phyloP scores from a whole-genome alignment of 31 red algal species.

The Asparagopsis taxiformis region DNA sequence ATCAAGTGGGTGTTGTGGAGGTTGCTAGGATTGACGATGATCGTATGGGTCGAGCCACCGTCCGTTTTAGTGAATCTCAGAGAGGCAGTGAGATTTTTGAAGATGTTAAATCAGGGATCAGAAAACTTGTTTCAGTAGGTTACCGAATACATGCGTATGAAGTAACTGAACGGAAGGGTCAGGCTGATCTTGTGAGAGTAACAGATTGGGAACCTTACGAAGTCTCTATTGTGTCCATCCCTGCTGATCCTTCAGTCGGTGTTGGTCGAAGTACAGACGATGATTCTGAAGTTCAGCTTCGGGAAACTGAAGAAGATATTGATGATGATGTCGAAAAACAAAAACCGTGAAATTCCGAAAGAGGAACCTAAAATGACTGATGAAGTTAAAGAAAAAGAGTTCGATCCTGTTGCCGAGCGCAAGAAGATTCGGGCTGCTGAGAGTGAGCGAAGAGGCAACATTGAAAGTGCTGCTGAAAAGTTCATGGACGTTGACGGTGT shows the following conservation, averaged over 20 bases:
- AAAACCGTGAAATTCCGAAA: background rate
- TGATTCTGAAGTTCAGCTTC: background rate
- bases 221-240: background rate
- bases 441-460: background rate
- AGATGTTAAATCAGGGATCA: background rate
- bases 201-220: background rate
- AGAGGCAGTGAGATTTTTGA: background rate
- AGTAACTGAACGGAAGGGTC: background rate
- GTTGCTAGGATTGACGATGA: background rate
- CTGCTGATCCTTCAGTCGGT: background rate
- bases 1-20: background rate
- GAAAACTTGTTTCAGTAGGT: background rate
- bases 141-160: background rate
- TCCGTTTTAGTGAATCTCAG: background rate
- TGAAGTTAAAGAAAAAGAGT: background rate
- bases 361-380: background rate
- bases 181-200: background rate
- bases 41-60: background rate
- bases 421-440: no score
- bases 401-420: background rate
- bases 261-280: background rate
- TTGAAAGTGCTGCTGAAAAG: background rate
- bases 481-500: background rate
- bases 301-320: background rate
- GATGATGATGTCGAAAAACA: background rate